Evolutionary conservation across 1,139 yeast genomes (phyloP), one percentile per base, ranked within the genome.

Genomic region (Pneumocystis sp.): DNA sequence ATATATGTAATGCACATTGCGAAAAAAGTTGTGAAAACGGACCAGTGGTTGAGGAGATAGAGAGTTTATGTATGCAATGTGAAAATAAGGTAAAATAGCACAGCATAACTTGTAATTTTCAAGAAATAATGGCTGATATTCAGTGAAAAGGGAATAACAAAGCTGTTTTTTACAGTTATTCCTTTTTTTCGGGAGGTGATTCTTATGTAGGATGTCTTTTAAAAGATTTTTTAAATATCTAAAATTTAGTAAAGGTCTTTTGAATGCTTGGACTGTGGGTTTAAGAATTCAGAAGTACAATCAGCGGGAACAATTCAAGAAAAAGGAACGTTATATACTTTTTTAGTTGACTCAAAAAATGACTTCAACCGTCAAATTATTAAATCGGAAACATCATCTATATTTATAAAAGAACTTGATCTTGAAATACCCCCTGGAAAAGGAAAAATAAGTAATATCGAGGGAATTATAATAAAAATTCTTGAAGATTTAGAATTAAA

Each of bases 31-130:
- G 89, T 74, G 86, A 87, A n/a, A 85, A 84, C 73, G 97, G 96
- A n/a, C 95, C 89, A 71, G 96, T 96, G 5, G 96, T 93, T 25
- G 97, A 90, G 75, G 97, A 93, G 75, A 83, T 95, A 69, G 95
- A 91, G 74, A 89, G 97, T 25, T 78, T 91, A 65, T 95, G 99
- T 79, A 91, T 95, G 96, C 89, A 89, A 78, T 95, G 99, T 76
- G 89, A 86, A 70, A 78, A 91, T 71, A 81, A 84, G 67, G 40
- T 37, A 1, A 15, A 31, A 31, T 61, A 44, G 1, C 21, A 15
- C 17, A 0, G 10, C 29, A 5, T 29, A 21, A 17, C 6, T 21
- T 12, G 2, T 10, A 12, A 10, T 59, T 25, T 10, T 25, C 29
- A 10, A 50, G 50, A 17, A 2, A 7, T 10, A 40, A 29, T 19